Evolutionary conservation across 1,284 basidiomycete genomes (phyloP), one percentile per base, ranked within the genome.

Genomic region (Prillingera fragicola): DNA sequence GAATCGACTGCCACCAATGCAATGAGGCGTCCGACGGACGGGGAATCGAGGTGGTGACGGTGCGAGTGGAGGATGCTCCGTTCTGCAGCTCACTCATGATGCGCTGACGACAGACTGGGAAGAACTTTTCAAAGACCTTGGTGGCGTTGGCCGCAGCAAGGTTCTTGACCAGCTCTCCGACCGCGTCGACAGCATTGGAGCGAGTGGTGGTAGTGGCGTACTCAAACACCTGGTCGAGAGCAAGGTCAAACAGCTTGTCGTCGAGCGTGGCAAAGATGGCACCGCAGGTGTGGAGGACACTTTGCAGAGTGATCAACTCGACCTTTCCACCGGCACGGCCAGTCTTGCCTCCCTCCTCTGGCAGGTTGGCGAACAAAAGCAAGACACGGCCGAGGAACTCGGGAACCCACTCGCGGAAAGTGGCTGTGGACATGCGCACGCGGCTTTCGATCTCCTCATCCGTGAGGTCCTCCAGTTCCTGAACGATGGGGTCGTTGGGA

Each of bases 21-120:
- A 98, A 74, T 1, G 88, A 85, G 2, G 89, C 91, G 61, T 98
- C 94, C 6, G 87, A 87, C 4, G 88, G 81, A 2, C 87, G 77
- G 0, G 88, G 85, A 15, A 81, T 78, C 52, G 84, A 80, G 0
- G 89, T 91, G 3, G 84, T 84, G 2, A 91, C 97, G 8, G 89
- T 96, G 23, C 89, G 77, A 26, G 84, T 77, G 47, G 86, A 87
- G n/a, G 89, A 92, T 0, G 95, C 92, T 1, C 95, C 95, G 51
- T 89, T 81, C 53, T 81, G 85, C 36, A 98, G 72, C 67, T 98
- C 94, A 38, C 83, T 79, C 49, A 83, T 79, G 44, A 97, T 90
- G 59, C 87, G 84, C n/a, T 74, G 72, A 17, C 79, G 75, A 64
- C 88, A 94, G 50, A 83, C 80, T 0, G 86, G 83, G 53, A 96